Evolutionary conservation across 352 stramenopile species (phyloP), one percentile per base, ranked within the genome.

Genomic region (Phytopythium montanum): DNA sequence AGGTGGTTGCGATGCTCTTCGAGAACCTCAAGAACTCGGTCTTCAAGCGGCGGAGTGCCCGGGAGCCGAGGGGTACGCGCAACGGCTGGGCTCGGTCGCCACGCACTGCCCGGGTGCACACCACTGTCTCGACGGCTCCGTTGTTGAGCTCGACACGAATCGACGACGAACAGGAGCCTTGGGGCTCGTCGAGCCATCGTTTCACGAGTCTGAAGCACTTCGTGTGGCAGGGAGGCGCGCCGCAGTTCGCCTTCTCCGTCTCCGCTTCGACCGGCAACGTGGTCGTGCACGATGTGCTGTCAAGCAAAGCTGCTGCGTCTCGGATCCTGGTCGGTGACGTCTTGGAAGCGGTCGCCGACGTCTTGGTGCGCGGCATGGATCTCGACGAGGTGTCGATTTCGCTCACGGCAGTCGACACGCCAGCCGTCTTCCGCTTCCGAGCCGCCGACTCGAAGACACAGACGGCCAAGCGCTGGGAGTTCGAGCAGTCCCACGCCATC

Each of bases 291-390:
- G 61, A 34, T 61, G 64, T 25, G 58, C 19, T 9, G 6, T 45
- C 50, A 12, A 21, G 12, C n/a, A 21, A 29, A 12, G 50, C 50
- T 45, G n/a, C 10, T 18, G 8, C 5, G 12, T 69, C 70, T 18
- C 75, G 73, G 3, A 59, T 91, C 56, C 81, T 70, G 7, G 64
- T 75, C 7, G 81, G 79, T 14, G 81, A 91, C 34, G 62, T 85
- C 6, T 61, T 91, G 16, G 75, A 87, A 44, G 73, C 73, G 0
- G 76, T 89, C 3, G 69, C 59, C 3, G 72, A 64, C 25, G 70
- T 67, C 14, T 46, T 55, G 19, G 59, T 88, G 5, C 29, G 69
- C 10, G 68, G 67, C 0, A 73, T 84, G 60, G 56, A 62, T n/a
- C 52, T 68, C 0, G 62, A 75, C 12, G 63, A 77, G 5, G 78